These are phyloP conservation scores for Filosporella fistucella DNA, from an alignment of 495 filamentous ascomycete species.

Conservation along the genomic window DNA sequence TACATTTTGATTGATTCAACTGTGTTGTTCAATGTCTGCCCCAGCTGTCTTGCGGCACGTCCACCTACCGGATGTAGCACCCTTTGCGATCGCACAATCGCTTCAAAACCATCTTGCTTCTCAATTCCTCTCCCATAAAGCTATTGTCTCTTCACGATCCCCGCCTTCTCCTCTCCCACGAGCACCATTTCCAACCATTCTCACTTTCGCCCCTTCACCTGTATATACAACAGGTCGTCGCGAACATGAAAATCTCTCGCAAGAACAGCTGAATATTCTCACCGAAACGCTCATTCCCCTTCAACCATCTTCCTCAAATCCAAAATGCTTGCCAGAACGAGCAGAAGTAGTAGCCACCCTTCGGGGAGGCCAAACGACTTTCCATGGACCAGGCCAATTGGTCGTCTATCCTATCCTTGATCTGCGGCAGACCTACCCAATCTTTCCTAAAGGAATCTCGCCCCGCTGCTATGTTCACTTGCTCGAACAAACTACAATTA, in stretches of 20 bases:
- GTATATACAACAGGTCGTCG: slow-evolving; percentile 90
- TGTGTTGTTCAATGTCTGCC: not conserved
- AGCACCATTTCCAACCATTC: slow-evolving; percentile 54
- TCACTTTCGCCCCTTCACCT: slow-evolving; percentile 80
- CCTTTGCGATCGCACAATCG: slow-evolving; percentile 30
- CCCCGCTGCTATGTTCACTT: slow-evolving; percentile 66
- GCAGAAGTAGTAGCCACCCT: slow-evolving; percentile 66
- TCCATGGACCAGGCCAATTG: slow-evolving; percentile 91
- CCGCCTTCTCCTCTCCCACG: slow-evolving; percentile 32
- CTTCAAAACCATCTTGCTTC: slow-evolving; percentile 40
- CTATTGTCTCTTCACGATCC: slow-evolving; percentile 8
- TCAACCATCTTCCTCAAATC: slow-evolving; percentile 26
- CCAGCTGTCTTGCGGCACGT: slow-evolving; percentile 59
- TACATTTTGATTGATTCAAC: not conserved
- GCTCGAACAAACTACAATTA: slow-evolving; percentile 72
- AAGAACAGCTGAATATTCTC: slow-evolving; percentile 27
- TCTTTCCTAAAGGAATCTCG: slow-evolving; percentile 26
- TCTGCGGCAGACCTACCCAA: slow-evolving; percentile 16
- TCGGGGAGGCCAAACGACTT: slow-evolving; percentile 88
- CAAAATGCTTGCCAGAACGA: slow-evolving; percentile 21
- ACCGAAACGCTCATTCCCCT: slow-evolving; percentile 16
- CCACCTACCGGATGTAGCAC: slow-evolving; percentile 56
- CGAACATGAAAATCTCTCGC: slow-evolving; percentile 57
- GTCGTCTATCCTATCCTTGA: slow-evolving; percentile 87
- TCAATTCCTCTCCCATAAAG: slow-evolving; percentile 43